These are phyloP conservation scores for Echites panduratus DNA, from an alignment of 257 asterid species.

Conservation along the genomic window DNA sequence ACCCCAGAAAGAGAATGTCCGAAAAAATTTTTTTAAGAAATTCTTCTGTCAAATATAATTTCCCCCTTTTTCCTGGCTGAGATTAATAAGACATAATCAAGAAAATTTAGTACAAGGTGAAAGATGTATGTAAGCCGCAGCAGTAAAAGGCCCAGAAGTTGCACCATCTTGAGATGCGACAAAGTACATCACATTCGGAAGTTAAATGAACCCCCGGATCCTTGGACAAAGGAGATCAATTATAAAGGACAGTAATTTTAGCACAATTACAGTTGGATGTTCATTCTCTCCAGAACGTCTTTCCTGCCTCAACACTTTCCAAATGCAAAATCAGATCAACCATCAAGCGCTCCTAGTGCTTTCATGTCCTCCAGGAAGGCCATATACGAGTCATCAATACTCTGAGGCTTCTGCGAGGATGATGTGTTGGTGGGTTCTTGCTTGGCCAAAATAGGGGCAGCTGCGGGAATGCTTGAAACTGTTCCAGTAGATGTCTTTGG, in stretches of 20 bases:
- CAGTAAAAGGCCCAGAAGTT: not conserved
- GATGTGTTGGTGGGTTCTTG: conserved; percentile 36
- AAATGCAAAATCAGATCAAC: conserved; percentile 20
- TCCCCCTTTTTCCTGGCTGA: not conserved
- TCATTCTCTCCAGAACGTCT: not conserved
- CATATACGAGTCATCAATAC: conserved; percentile 80
- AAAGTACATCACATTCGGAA: not conserved
- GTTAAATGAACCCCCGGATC: not conserved
- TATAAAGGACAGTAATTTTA: not conserved
- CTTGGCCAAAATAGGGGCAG: conserved; percentile 36
- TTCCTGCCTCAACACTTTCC: not conserved
- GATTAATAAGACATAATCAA: too few relatives aligned
- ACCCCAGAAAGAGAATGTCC: too few relatives aligned
- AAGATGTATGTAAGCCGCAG: not conserved
- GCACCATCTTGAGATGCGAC: not conserved
- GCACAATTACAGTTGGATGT: not conserved
- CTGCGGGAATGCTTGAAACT: conserved; percentile 38
- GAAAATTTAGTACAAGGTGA: not conserved
- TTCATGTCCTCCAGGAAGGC: conserved; percentile 96
- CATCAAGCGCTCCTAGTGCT: conserved; percentile 85
- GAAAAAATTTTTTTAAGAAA: too few relatives aligned
- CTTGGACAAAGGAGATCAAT: not conserved
- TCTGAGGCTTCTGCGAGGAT: conserved; percentile 52
- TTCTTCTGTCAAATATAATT: too few relatives aligned
- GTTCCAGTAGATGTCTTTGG: conserved; percentile 40